Evolutionary conservation across 306 rosid genomes (phyloP), one percentile per base, ranked within the genome.

Genomic region (Heteromeles arbutifolia): DNA sequence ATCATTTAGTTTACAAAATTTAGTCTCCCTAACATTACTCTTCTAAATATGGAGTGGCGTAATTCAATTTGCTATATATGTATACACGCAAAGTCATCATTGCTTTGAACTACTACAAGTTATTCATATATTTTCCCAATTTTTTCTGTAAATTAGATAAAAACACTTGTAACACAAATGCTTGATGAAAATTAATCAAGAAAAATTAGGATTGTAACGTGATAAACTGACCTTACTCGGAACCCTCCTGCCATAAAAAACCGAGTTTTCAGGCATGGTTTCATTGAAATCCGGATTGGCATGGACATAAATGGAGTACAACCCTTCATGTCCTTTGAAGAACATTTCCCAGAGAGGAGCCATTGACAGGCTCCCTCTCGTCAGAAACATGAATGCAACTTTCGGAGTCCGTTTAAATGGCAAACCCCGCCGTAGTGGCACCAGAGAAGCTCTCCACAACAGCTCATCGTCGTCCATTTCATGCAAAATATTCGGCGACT

Each of bases 301-400:
- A 75, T 94, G 98, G 13, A 94, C 91, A 62, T 94, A 94, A 48
- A 94, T 67, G 0, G 98, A 91, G 70, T 77, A 94, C 1, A 88
- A 69, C 6, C 87, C 88, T 76, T 82, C 77, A 64, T 90, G 68
- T 6, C 91, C 93, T 65, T 86, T 78, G 67, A 94, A 94, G 89
- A 94, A 90, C 73, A 32, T 37, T 39, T 91, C 95, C 98, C 98
- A 94, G 0, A 94, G 78, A 22, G 96, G 97, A 81, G 90, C 94
- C 88, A 94, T 50, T 4, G 70, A 5, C 28, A 92, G 83, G 62
- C 76, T 70, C 10, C 92, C 95, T 83, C 81, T 91, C 2, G 92
- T 87, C 82, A 94, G 74, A 80, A 90, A 94, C 92, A 94, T 56
- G 82, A 94, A 94, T 1, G 97, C 98, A 64, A 94, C 82, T 75